A percentile compares a stretch with the other conserved stretches of the same genome.
Conservation (phyloP, 257 asterid species). For the Solanum paucissectum region DNA sequence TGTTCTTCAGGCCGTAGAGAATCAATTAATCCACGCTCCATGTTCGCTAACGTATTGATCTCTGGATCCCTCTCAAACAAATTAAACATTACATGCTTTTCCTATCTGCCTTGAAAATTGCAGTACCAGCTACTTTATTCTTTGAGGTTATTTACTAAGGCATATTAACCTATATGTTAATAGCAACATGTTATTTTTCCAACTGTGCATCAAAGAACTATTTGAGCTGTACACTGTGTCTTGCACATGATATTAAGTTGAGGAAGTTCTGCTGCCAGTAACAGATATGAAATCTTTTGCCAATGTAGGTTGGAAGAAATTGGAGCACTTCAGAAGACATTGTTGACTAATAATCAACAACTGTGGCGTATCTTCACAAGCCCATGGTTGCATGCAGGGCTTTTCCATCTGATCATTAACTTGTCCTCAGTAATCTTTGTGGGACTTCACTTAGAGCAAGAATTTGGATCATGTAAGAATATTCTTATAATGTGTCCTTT, state of each 20-base stretch:
- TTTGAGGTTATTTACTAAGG: neutral
- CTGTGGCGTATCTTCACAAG: conserved; percentile 74
- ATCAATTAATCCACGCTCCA: neutral
- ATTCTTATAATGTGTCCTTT: neutral
- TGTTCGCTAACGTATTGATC: neutral
- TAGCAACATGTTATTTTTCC: neutral
- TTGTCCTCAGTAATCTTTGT: conserved; percentile 55
- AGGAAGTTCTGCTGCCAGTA: neutral
- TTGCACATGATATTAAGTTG: neutral
- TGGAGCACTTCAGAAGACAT: conserved; percentile 67
- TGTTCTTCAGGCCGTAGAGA: neutral
- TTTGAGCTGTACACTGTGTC: neutral
- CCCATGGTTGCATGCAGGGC: conserved; percentile 74
- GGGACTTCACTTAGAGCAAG: conserved; percentile 86
- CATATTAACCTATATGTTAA: neutral
- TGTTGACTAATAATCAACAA: conserved; percentile 38
- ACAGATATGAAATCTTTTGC: neutral
- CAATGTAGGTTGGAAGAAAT: conserved; percentile 46
- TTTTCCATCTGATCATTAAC: conserved; percentile 63
- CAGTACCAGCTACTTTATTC: neutral
- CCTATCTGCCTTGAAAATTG: neutral
- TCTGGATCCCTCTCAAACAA: neutral
- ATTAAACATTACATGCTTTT: neutral
- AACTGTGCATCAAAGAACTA: neutral
- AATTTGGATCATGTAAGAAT: conserved; percentile 69